Evolutionary conservation across 2,329 filamentous ascomycete genomes (phyloP).

Genomic region (Cercospora sesami): DNA sequence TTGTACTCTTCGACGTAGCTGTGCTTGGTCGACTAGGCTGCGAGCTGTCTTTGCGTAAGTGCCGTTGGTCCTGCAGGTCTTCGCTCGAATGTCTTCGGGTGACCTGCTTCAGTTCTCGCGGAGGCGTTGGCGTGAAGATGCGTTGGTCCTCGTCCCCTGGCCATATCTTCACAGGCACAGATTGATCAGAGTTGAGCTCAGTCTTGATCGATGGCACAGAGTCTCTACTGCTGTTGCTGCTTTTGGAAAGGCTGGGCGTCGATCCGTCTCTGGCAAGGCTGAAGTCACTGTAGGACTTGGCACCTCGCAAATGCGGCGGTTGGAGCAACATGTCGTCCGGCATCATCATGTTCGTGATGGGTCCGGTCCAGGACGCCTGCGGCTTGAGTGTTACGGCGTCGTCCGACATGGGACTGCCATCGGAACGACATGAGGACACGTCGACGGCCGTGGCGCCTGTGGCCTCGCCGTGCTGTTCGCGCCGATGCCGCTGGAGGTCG

Average conservation of each 20-base stretch:
- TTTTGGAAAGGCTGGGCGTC: slow-evolving; percentile 9
- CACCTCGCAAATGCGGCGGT: slow-evolving; percentile 13
- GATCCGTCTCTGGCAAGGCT: slow-evolving; percentile 3
- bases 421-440: slow-evolving; percentile 9
- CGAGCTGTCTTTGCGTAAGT: slow-evolving; percentile 2
- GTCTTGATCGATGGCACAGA: slow-evolving; percentile 15
- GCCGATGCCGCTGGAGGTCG: slow-evolving; percentile 32
- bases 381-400: not conserved
- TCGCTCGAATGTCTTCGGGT: slow-evolving; percentile 18
- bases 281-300: slow-evolving; percentile 16
- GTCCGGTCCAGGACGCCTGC: slow-evolving; percentile 7
- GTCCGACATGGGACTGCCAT: slow-evolving; percentile 13
- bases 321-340: slow-evolving; percentile 15
- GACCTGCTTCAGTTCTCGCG: slow-evolving; percentile 3
- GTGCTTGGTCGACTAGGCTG: slow-evolving; percentile 7
- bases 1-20: not conserved
- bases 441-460: slow-evolving; percentile 19
- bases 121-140: slow-evolving; percentile 10
- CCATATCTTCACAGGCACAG: slow-evolving; percentile 4
- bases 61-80: not conserved
- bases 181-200: slow-evolving; percentile 2
- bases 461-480: slow-evolving; percentile 30
- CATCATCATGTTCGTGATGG: slow-evolving; percentile 13
- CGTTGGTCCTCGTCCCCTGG: slow-evolving; percentile 10
- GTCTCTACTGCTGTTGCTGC: slow-evolving; percentile 1